Evolutionary conservation across 495 filamentous ascomycete genomes (phyloP), one percentile per base, ranked within the genome.

Genomic region (Aspergillus wentii): DNA sequence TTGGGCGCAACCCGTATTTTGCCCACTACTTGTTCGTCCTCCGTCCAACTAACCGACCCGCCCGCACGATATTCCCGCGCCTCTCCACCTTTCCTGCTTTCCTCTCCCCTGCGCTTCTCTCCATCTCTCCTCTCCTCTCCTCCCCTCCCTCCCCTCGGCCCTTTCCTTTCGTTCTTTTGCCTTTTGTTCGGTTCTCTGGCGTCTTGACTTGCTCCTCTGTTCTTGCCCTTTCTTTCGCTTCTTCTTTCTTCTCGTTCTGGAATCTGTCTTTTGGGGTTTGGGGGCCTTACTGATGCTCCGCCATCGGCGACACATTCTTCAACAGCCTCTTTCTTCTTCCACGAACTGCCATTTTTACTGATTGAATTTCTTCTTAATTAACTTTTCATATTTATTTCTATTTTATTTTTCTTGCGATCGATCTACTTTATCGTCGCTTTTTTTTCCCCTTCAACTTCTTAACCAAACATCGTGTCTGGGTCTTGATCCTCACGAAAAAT

Each of bases 231-330:
- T 35, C 42, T 42, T 38, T 40, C 28, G 33, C 33, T 23, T 13
- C 38, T 40, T 43, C 33, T 48, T 46, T 36, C 32, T 30, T 32
- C 26, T 25, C 35, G 23, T 28, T 44, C 27, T 27, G 34, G 33
- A 49, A 43, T 37, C 49, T 45, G 45, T 45, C 38, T 43, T 44
- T 34, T 48, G 41, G 45, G 44, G 46, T 46, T n/a, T n/a, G n/a
- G n/a, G n/a, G n/a, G n/a, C n/a, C n/a, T n/a, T n/a, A n/a, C 46
- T 41, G 30, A 44, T 22, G 36, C 48, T 49, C 52, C 52, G 52
- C 52, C 52, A 52, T 56, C 52, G 52, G 48, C 48, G 42, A 26
- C 48, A 41, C 43, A 28, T 42, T 36, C 33, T 35, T 40, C 39
- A 37, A 34, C 47, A 44, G 29, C 35, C 40, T 52, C 48, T 43